Conservation (phyloP, 2,329 filamentous ascomycete genomes). For the Stemphylium vesicarium region DNA sequence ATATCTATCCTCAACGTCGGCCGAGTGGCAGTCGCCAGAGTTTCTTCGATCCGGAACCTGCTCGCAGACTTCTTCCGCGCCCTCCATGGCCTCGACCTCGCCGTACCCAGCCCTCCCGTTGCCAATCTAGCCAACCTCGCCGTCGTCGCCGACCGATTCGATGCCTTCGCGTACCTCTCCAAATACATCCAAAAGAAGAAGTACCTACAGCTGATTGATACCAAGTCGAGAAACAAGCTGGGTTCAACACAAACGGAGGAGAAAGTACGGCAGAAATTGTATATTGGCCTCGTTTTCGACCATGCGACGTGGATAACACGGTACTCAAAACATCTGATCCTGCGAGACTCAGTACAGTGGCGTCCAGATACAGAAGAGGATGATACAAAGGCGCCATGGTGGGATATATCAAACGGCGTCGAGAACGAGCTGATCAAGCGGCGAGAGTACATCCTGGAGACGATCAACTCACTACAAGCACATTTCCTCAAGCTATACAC, state of each 20-base stretch:
- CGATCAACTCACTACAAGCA: slow-evolving; percentile 70
- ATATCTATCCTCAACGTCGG: slow-evolving; percentile 72
- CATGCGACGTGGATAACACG: slow-evolving; percentile 65
- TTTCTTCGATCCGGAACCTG: slow-evolving; percentile 65
- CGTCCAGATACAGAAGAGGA: slow-evolving; percentile 47
- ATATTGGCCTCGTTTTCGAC: slow-evolving; percentile 70
- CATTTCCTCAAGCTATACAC: slow-evolving; percentile 73
- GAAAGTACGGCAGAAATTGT: slow-evolving; percentile 70
- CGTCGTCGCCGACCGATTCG: slow-evolving; percentile 76
- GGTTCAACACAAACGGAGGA: slow-evolving; percentile 62
- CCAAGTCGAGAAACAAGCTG: slow-evolving; percentile 52
- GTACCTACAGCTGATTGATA: slow-evolving; percentile 51
- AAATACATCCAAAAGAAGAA: slow-evolving; percentile 59
- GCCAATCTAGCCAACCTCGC: slow-evolving; percentile 71
- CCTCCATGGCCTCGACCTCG: slow-evolving; percentile 64
- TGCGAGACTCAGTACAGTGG: slow-evolving; percentile 69
- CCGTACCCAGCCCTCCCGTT: slow-evolving; percentile 56
- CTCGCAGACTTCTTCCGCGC: slow-evolving; percentile 72
- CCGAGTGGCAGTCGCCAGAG: slow-evolving; percentile 69
- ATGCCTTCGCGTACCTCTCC: slow-evolving; percentile 64
- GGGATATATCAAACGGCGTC: slow-evolving; percentile 71
- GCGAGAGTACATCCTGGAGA: slow-evolving; percentile 70
- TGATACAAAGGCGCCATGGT: slow-evolving; percentile 65
- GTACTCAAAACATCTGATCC: slow-evolving; percentile 69
- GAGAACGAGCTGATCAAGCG: slow-evolving; percentile 74